phyloP scores from a whole-genome alignment of 106 monocot genomes.

The Dendrobium catenatum region DNA sequence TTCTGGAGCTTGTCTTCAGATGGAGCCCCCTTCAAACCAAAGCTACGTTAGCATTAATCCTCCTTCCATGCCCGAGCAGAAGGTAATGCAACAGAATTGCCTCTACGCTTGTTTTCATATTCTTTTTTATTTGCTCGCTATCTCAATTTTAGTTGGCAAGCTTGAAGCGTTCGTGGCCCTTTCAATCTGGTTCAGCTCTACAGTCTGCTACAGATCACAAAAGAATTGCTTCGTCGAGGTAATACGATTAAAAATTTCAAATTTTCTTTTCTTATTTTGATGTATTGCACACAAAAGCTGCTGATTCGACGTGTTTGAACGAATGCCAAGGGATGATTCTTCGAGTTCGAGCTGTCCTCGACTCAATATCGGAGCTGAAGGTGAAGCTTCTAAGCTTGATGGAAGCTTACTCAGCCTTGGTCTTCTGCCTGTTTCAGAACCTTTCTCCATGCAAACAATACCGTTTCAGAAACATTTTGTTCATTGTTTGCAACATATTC shows the following conservation, averaged over 20 bases:
- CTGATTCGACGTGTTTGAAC: not conserved
- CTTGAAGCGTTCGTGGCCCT: slow-evolving; percentile 31
- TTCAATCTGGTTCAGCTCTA: slow-evolving; percentile 11
- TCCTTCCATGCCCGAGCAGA: slow-evolving; percentile 23
- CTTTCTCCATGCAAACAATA: not conserved
- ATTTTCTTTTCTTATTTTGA: not conserved
- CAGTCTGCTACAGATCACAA: not conserved
- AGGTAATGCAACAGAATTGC: slow-evolving; percentile 11
- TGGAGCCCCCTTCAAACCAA: slow-evolving; percentile 99
- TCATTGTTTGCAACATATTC: not conserved
- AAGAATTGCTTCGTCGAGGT: slow-evolving; percentile 4
- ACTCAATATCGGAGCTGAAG: not conserved
- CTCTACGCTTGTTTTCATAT: not conserved
- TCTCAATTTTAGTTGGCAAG: slow-evolving; percentile 17
- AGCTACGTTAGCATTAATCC: slow-evolving; percentile 25
- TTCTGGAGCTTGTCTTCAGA: slow-evolving; percentile 31
- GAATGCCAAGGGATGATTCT: not conserved
- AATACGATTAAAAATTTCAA: not conserved
- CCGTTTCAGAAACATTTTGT: not conserved
- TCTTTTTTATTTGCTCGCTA: not conserved
- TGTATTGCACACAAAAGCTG: not conserved
- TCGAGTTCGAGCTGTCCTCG: not conserved
- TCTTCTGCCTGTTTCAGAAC: not conserved
- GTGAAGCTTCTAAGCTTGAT: slow-evolving; percentile 12
- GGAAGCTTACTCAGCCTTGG: slow-evolving; percentile 29